These are phyloP conservation scores for Mortierella polycephala DNA, from an alignment of 371 early-diverging fungal genomes.

Conservation along the genomic window DNA sequence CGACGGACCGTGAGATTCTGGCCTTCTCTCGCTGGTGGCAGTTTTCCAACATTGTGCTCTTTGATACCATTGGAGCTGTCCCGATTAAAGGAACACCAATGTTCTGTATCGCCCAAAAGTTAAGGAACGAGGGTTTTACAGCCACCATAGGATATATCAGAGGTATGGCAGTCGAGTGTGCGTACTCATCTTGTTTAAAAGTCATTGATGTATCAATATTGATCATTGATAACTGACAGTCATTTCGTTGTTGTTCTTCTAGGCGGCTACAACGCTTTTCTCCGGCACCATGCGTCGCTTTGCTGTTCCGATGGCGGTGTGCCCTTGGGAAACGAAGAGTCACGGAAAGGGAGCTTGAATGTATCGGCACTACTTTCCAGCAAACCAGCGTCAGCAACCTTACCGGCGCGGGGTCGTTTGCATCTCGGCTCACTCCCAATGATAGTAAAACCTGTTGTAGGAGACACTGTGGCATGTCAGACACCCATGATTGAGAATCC, in stretches of 20 bases:
- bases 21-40: constrained; percentile 58
- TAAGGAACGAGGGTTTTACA: constrained; percentile 44
- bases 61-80: constrained; percentile 61
- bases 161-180: constrained; percentile 50
- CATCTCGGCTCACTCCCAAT: constrained; percentile 52
- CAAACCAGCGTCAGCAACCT: background rate
- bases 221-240: too few relatives aligned
- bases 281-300: constrained; percentile 17
- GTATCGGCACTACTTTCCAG: background rate
- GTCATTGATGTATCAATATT: too few relatives aligned
- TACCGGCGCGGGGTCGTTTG: constrained; percentile 44
- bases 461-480: constrained; percentile 19
- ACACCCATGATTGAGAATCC: constrained; percentile 52
- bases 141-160: constrained; percentile 63
- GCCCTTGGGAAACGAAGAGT: background rate
- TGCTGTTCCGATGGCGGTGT: constrained; percentile 8
- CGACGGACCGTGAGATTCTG: constrained; percentile 57
- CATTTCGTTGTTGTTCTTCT: background rate
- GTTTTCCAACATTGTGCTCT: constrained; percentile 63
- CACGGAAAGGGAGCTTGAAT: background rate
- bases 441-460: constrained; percentile 9
- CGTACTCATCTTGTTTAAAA: background rate
- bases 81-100: constrained; percentile 60
- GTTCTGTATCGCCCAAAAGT: constrained; percentile 59
- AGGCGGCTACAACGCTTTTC: constrained; percentile 47